These are phyloP conservation scores for Astragalus membranaceus DNA, from an alignment of 306 rosid species.

Conservation along the genomic window DNA sequence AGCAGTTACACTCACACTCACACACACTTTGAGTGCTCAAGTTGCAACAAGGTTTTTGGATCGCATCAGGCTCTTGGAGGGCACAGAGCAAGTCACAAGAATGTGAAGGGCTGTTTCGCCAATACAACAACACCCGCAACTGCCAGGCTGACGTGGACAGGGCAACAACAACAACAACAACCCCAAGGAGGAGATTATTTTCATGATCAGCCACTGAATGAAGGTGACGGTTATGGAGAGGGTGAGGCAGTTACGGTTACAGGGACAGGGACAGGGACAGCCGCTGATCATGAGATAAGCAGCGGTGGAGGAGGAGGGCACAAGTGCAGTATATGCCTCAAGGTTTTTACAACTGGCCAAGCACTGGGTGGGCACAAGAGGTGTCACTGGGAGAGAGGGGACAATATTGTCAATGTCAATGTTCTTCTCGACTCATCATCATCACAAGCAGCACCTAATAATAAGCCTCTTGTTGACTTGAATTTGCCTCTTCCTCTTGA, in stretches of 20 bases:
- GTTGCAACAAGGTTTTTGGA: constrained; percentile 75
- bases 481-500: constrained; percentile 39
- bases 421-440: neutral
- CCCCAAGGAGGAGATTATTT: neutral
- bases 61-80: constrained; percentile 83
- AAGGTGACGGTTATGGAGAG: neutral
- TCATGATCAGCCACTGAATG: neutral
- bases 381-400: constrained; percentile 59
- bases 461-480: constrained; percentile 32
- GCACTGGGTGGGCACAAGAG: constrained; percentile 67
- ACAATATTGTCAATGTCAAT: neutral
- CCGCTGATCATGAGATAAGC: neutral
- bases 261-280: no score
- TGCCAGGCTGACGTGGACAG: neutral
- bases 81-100: constrained; percentile 72
- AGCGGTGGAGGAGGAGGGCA: constrained; percentile 6
- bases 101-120: constrained; percentile 66
- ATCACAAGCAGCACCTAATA: no score
- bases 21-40: constrained; percentile 46
- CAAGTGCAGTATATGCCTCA: constrained; percentile 42
- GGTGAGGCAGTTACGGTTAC: neutral
- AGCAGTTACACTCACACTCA: neutral
- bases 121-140: neutral
- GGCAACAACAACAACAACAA: neutral
- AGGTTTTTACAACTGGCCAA: constrained; percentile 57